Base-by-base conservation (phyloP, 805 yeast genomes). In the Wickerhamomyces xylosicus region DNA sequence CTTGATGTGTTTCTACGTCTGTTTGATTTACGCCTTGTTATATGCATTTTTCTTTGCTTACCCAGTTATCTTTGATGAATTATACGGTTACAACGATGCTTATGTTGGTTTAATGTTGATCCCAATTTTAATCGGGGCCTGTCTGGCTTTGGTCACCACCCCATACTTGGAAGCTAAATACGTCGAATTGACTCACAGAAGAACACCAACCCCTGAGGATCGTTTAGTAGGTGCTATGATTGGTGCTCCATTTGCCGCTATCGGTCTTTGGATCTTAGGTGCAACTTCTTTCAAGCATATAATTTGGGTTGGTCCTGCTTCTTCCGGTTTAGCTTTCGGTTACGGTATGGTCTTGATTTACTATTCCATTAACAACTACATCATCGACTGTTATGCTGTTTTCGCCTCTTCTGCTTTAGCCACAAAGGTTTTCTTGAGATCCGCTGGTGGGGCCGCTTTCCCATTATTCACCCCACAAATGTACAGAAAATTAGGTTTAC, bases 11-110 rank as follows among this genome's bases (percentile, higher is more conserved):
- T 73, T 75, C 50, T 87, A 85, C 60, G 90, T 87, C 44, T 87
- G 94, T 47, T 69, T 87, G 57, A 85, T 87, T 58, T 87, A 87
- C 64, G 80, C 95, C n/a, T 68, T 87, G 56, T 67, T 87, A 37
- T 87, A 87, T 54, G 95, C 95, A 11, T 87, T 87, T 67, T 87
- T 87, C 77, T 87, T 86, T 63, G 96, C 97, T 1, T 87, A 83
- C 62, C 97, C 97, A 4, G 95, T 81, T 38, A 85, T 87, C 38
- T 87, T 87, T 58, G 72, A 69, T 40, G 82, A 78, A 40, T 68
- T 86, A 39, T 84, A 87, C 53, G 85, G 78, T 36, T 86, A 68
- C 61, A 69, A 79, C 47, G 95, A 85, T 58, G 84, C 85, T 50
- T 67, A 69, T 38, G 77, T 83, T 48, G 96, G 96, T 28, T 64